Evolutionary conservation across 164 flowering plant genomes (phyloP).

Genomic region (Magnolia sinica): DNA sequence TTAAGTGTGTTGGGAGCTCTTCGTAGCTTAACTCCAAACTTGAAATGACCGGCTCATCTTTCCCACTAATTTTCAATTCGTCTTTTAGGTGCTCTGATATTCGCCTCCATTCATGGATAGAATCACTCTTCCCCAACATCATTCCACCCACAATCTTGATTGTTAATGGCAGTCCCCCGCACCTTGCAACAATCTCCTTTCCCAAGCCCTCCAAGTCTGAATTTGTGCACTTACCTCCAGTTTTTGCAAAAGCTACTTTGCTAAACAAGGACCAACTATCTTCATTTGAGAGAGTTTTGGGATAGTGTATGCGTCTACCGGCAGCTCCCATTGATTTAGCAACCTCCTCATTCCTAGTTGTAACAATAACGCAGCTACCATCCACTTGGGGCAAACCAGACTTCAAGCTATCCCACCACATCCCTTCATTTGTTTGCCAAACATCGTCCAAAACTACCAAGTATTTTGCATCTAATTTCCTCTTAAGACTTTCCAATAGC

Average conservation of each 20-base stretch:
- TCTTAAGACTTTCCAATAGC: background rate
- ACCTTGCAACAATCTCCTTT: no score
- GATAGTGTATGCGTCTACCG: background rate
- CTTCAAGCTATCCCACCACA: background rate
- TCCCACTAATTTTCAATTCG: no score
- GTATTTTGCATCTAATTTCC: background rate
- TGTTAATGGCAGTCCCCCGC: no score
- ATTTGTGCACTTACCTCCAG: background rate
- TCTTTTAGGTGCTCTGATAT: no score
- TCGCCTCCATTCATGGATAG: no score
- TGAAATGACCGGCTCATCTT: no score
- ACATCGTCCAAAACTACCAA: constrained; percentile 2
- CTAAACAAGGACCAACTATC: constrained; percentile 1
- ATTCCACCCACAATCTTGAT: no score
- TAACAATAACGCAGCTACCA: background rate
- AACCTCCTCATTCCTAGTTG: background rate
- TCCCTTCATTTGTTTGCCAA: background rate
- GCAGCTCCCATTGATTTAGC: constrained; percentile 2
- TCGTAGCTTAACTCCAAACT: no score
- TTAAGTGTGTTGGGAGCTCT: no score
- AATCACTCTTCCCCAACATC: no score
- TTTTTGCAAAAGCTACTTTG: constrained; percentile 1
- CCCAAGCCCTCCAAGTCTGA: no score
- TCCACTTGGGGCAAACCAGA: background rate
- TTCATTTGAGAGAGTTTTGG: background rate